Percentiles rank a stretch among this genome's conserved stretches.
These are phyloP conservation scores for Geotrichum citri-aurantii DNA, from an alignment of 1,139 yeast species.

Conservation along the genomic window DNA sequence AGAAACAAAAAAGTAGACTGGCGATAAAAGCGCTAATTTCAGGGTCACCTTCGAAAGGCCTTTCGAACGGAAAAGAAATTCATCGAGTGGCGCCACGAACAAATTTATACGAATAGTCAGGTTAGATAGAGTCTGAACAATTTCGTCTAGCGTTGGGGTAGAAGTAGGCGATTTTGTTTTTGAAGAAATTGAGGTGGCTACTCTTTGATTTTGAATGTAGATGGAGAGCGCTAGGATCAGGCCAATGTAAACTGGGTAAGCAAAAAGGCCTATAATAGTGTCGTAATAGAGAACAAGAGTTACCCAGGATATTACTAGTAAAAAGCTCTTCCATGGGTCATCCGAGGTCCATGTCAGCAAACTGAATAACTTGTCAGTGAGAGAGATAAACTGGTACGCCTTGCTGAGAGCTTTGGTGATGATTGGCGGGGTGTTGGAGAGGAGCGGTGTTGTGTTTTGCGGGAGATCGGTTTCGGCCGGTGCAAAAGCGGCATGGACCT, in stretches of 20 bases:
- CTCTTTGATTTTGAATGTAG: background rate
- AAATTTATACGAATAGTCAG: slow-evolving; percentile 73
- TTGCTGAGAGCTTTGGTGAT: slow-evolving; percentile 77
- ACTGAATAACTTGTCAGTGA: slow-evolving; percentile 62
- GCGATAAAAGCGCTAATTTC: slow-evolving; percentile 81
- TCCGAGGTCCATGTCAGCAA: slow-evolving; percentile 89
- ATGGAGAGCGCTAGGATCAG: background rate
- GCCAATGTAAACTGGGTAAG: slow-evolving; percentile 51
- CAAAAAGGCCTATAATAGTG: slow-evolving; percentile 57
- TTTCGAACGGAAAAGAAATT: slow-evolving; percentile 77
- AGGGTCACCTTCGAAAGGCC: slow-evolving; percentile 39
- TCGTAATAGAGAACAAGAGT: slow-evolving; percentile 70
- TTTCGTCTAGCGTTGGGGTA: slow-evolving; percentile 78
- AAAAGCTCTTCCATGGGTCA: slow-evolving; percentile 69
- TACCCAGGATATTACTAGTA: slow-evolving; percentile 53
- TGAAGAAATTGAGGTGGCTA: background rate
- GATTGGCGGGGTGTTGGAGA: slow-evolving; percentile 70
- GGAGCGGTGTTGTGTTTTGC: slow-evolving; percentile 38
- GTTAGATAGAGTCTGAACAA: slow-evolving; percentile 72
- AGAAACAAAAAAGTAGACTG: slow-evolving; percentile 67
- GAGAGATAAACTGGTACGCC: slow-evolving; percentile 75
- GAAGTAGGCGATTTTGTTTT: slow-evolving; percentile 19
- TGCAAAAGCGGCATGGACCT: slow-evolving; percentile 31
- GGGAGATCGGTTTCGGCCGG: slow-evolving; percentile 33
- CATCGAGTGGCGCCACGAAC: slow-evolving; percentile 68